Conservation (phyloP, 768 basidiomycete genomes). For the Pseudohyphozyma bogoriensis region DNA sequence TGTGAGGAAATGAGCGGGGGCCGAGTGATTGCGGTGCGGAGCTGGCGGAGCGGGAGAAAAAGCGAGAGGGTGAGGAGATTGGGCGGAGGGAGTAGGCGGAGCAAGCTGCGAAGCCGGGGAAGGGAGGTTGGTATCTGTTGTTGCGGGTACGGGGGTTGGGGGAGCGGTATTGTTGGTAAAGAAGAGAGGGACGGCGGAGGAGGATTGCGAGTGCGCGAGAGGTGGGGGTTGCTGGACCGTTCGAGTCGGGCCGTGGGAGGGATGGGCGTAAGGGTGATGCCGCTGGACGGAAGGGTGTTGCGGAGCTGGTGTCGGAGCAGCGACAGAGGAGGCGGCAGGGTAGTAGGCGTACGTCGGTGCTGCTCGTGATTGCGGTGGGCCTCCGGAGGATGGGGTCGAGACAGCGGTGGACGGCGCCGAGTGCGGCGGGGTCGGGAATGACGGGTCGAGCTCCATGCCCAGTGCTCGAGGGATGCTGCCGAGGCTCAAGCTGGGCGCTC, state of each 20-base stretch:
- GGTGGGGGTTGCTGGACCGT: neutral
- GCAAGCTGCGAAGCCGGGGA: conserved; percentile 1
- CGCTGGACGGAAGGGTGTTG: conserved; percentile 12
- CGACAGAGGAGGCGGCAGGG: neutral
- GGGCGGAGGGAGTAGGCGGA: neutral
- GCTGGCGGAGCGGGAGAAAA: conserved; percentile 1
- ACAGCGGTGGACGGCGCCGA: neutral
- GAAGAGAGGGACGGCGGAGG: conserved; percentile 11
- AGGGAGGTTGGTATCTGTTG: neutral
- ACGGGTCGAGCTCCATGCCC: conserved; percentile 11
- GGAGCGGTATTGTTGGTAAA: conserved; percentile 13
- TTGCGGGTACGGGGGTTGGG: neutral
- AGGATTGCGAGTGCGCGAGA: neutral
- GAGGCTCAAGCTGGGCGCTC: neutral
- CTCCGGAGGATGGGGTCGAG: neutral
- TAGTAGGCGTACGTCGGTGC: neutral
- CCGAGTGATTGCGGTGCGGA: conserved; percentile 19
- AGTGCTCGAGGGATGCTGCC: neutral
- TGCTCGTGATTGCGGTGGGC: neutral
- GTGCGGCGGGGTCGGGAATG: neutral
- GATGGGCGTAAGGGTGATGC: conserved; percentile 28
- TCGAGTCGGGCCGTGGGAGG: neutral
- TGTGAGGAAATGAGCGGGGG: conserved; percentile 19
- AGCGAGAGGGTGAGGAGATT: conserved; percentile 1
- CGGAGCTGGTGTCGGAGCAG: conserved; percentile 7